Evolutionary conservation across 2,329 filamentous ascomycete species (phyloP).

Genomic region (Aspergillus tanneri): DNA sequence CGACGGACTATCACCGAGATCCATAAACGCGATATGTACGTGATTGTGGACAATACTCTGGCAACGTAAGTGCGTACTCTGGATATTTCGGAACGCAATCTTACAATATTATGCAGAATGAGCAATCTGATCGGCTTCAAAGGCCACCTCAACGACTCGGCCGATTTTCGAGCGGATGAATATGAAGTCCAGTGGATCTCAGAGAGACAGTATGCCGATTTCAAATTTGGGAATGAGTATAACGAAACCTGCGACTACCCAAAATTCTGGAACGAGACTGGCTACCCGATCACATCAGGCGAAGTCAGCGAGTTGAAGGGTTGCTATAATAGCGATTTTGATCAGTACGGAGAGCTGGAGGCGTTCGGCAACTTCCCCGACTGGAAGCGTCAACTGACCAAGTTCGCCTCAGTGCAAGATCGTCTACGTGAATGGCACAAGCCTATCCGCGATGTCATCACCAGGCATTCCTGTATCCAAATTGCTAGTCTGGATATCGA

Average conservation of each 20-base stretch:
- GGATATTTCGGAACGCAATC: neutral
- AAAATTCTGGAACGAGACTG: conserved; percentile 61
- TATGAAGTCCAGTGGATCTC: conserved; percentile 60
- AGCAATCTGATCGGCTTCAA: conserved; percentile 64
- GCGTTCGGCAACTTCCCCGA: conserved; percentile 64
- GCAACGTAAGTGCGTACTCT: conserved; percentile 53
- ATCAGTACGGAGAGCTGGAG: conserved; percentile 63
- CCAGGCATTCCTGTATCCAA: conserved; percentile 63
- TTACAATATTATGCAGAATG: conserved; percentile 34
- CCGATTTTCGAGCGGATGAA: conserved; percentile 56
- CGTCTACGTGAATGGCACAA: conserved; percentile 64
- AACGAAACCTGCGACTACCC: conserved; percentile 58
- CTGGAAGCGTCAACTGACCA: conserved; percentile 63
- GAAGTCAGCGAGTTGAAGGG: conserved; percentile 51
- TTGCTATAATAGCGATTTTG: conserved; percentile 64
- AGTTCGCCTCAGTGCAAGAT: conserved; percentile 67
- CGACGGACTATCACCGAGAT: conserved; percentile 58
- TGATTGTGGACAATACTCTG: conserved; percentile 65
- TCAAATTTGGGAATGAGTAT: conserved; percentile 54
- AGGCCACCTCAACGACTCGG: conserved; percentile 58
- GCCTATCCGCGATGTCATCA: conserved; percentile 57
- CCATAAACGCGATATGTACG: conserved; percentile 64
- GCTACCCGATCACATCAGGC: conserved; percentile 50
- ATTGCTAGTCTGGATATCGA: conserved; percentile 65
- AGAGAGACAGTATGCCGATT: conserved; percentile 58